These are phyloP conservation scores for Vigna trinervia DNA, from an alignment of 306 rosid genomes.

Conservation along the genomic window DNA sequence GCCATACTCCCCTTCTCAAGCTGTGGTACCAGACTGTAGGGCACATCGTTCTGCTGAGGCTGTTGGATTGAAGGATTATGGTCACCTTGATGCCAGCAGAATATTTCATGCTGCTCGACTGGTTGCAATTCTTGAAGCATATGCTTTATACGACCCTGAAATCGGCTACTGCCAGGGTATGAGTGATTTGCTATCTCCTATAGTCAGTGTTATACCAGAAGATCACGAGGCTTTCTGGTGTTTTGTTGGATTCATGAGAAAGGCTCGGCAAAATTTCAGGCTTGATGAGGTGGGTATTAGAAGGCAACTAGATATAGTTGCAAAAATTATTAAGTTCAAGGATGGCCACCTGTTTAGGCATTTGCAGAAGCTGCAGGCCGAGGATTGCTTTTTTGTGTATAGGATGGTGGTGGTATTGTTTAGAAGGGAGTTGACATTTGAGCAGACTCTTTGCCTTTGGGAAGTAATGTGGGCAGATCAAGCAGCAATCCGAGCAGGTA, in stretches of 20 bases:
- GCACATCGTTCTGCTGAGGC: constrained; percentile 83
- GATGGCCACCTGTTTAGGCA: constrained; percentile 92
- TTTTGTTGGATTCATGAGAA: constrained; percentile 98
- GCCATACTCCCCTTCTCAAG: constrained; percentile 68
- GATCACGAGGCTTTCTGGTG: constrained; percentile 99
- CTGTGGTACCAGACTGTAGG: constrained; percentile 65
- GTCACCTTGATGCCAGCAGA: constrained; percentile 82
- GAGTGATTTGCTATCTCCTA: constrained; percentile 98
- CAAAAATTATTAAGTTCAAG: constrained; percentile 84
- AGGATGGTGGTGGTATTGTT: constrained; percentile 98
- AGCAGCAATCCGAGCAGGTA: constrained; percentile 94
- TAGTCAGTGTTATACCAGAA: constrained; percentile 76
- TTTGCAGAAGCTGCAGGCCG: constrained; percentile 94
- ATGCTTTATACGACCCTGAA: constrained; percentile 93
- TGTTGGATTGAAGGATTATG: constrained; percentile 94
- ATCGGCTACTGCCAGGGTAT: constrained; percentile 99
- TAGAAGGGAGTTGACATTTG: constrained; percentile 94
- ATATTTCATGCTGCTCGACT: constrained; percentile 92
- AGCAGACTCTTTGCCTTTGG: constrained; percentile 97
- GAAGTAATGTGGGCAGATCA: constrained; percentile 99
- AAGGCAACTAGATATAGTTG: constrained; percentile 86
- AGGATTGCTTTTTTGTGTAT: constrained; percentile 98
- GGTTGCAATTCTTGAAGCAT: constrained; percentile 98
- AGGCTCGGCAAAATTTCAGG: constrained; percentile 98
- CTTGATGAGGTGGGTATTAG: constrained; percentile 97